These are phyloP conservation scores for Aristolochia contorta DNA, from an alignment of 164 flowering plant genomes.

Conservation along the genomic window DNA sequence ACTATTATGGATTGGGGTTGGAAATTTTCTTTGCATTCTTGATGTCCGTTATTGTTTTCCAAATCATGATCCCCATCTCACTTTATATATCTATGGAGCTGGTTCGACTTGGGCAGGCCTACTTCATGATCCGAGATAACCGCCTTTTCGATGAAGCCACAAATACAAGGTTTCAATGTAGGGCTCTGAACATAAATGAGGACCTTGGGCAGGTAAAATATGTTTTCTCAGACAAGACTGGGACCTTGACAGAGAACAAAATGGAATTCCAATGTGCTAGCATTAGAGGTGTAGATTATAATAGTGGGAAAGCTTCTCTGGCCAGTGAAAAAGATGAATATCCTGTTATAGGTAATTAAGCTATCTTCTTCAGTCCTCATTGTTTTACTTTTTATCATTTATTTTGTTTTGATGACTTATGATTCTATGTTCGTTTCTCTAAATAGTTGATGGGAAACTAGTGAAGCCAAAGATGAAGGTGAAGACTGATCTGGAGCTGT, in stretches of 20 bases:
- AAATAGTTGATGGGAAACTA: conserved; percentile 50
- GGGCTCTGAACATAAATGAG: conserved; percentile 95
- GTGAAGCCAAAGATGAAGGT: conserved; percentile 81
- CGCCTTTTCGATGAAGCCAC: conserved; percentile 62
- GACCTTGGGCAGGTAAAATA: conserved; percentile 94
- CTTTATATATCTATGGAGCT: conserved; percentile 98
- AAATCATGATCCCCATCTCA: conserved; percentile 95
- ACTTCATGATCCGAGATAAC: conserved; percentile 76
- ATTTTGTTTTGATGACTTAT: not conserved
- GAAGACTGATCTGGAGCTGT: conserved; percentile 51
- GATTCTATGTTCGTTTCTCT: not conserved
- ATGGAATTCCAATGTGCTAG: conserved; percentile 97
- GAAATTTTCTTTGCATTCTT: conserved; percentile 81
- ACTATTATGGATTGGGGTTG: conserved; percentile 70
- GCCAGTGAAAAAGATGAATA: conserved; percentile 30
- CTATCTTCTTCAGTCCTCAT: not conserved
- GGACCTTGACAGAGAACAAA: conserved; percentile 96
- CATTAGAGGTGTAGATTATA: conserved; percentile 71
- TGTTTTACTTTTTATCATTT: not conserved
- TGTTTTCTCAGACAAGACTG: conserved; percentile 95
- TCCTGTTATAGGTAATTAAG: conserved; percentile 44
- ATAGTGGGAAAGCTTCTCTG: conserved; percentile 19
- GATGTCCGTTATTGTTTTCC: conserved; percentile 92
- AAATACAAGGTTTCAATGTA: conserved; percentile 78
- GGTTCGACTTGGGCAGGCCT: conserved; percentile 95